Percentiles rank a stretch among this genome's conserved stretches.
Evolutionary conservation across 306 rosid genomes (phyloP).

Genomic region (Oxytropis ochrocephala): DNA sequence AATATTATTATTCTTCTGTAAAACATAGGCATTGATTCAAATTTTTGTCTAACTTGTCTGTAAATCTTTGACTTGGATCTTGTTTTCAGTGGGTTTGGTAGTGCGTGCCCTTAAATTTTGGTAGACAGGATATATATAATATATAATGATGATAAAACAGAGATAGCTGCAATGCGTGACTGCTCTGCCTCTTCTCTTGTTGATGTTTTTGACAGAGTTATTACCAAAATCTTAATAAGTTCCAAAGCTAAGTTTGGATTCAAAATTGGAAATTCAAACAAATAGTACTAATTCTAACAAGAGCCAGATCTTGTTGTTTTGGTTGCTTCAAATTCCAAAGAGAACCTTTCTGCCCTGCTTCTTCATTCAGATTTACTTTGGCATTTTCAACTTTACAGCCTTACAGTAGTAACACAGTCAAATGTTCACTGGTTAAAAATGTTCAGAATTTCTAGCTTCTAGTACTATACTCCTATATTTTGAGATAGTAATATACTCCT

Average conservation of each 20-base stretch:
- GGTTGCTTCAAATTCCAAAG: slow-evolving; percentile 48
- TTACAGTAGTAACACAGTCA: background rate
- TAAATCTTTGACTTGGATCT: background rate
- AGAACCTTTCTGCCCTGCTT: slow-evolving; percentile 23
- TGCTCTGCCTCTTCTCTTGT: background rate
- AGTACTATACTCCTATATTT: no score
- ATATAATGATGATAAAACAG: background rate
- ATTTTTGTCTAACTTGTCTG: background rate
- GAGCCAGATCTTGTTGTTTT: slow-evolving; percentile 13
- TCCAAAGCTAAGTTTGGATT: slow-evolving; percentile 35
- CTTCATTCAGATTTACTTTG: background rate
- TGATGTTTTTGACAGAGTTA: slow-evolving; percentile 14
- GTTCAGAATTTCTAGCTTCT: background rate
- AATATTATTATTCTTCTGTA: no score
- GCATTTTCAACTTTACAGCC: slow-evolving; percentile 1
- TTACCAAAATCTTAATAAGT: slow-evolving; percentile 22
- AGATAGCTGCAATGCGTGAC: background rate
- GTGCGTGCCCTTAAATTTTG: slow-evolving; percentile 13
- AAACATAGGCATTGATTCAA: background rate
- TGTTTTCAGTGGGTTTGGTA: slow-evolving; percentile 20
- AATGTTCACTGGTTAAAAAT: background rate
- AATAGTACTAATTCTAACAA: slow-evolving; percentile 6
- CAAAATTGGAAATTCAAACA: slow-evolving; percentile 14
- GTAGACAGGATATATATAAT: background rate
- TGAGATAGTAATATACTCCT: no score